phyloP scores from a whole-genome alignment of 2,329 filamentous ascomycete species.

The Rhytidhysteron rufulum region DNA sequence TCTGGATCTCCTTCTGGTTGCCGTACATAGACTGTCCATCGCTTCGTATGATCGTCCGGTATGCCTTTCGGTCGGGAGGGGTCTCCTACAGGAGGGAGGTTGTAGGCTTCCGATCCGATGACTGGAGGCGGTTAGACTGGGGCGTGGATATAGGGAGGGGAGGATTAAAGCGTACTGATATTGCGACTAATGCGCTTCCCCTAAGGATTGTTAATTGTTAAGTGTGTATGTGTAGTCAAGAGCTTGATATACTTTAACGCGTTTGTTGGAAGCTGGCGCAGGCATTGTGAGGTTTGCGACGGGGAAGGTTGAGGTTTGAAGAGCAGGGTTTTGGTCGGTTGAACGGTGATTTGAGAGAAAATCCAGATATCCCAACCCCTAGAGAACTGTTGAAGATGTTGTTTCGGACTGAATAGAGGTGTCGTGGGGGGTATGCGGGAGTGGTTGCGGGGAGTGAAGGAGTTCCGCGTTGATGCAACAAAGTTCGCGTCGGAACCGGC shows the following conservation, averaged over 20 bases:
- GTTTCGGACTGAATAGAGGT: neutral
- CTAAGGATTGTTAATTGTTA: conserved; percentile 11
- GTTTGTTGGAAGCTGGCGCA: conserved; percentile 52
- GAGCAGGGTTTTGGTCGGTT: neutral
- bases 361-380: neutral
- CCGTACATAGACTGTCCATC: conserved; percentile 92
- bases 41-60: conserved; percentile 90
- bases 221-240: neutral
- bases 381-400: neutral
- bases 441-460: neutral
- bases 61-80: conserved; percentile 59
- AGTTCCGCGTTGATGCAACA: neutral
- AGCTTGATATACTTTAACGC: conserved; percentile 38
- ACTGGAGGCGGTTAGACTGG: conserved; percentile 38
- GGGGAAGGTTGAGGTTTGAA: neutral
- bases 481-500: neutral
- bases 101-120: conserved; percentile 48
- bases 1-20: conserved; percentile 80
- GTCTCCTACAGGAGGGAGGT: conserved; percentile 69
- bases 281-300: conserved; percentile 44
- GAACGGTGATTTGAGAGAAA: neutral
- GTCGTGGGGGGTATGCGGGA: neutral
- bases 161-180: conserved; percentile 25
- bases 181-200: conserved; percentile 39
- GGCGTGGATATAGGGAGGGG: neutral